Evolutionary conservation across 2,329 filamentous ascomycete species (phyloP).

Genomic region (Arthroderma sp.): DNA sequence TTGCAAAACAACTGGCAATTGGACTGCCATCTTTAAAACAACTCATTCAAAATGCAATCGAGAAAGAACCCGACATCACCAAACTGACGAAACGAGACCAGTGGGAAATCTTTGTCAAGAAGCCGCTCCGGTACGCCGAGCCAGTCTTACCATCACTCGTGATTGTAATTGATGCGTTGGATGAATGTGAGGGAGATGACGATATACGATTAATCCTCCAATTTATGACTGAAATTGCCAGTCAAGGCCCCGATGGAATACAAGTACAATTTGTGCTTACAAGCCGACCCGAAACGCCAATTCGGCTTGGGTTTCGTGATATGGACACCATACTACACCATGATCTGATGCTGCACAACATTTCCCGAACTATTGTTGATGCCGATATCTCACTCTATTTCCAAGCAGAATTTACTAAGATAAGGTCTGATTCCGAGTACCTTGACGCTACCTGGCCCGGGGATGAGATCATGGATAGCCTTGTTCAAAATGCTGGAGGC

Average conservation of each 20-base stretch:
- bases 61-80: not conserved
- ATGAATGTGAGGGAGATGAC: slow-evolving; percentile 17
- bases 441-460: not conserved
- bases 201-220: slow-evolving; percentile 14
- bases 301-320: slow-evolving; percentile 13
- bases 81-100: not conserved
- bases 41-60: not conserved
- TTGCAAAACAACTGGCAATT: slow-evolving; percentile 7
- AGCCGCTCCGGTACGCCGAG: not conserved
- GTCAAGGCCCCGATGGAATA: slow-evolving; percentile 1
- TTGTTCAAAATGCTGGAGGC: not conserved
- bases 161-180: slow-evolving; percentile 17
- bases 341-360: slow-evolving; percentile 15
- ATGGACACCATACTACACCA: slow-evolving; percentile 10
- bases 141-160: not conserved
- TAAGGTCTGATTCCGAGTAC: not conserved
- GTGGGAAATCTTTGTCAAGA: not conserved
- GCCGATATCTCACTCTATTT: not conserved
- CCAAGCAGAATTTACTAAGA: not conserved
- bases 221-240: slow-evolving; percentile 9
- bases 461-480: not conserved
- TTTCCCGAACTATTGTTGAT: slow-evolving; percentile 12
- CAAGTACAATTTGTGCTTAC: slow-evolving; percentile 16
- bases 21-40: slow-evolving; percentile 2
- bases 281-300: slow-evolving; percentile 18